Percentiles rank a stretch among this genome's conserved stretches.
Conservation (phyloP, 352 stramenopile species). For the Phytophthora capsici region DNA sequence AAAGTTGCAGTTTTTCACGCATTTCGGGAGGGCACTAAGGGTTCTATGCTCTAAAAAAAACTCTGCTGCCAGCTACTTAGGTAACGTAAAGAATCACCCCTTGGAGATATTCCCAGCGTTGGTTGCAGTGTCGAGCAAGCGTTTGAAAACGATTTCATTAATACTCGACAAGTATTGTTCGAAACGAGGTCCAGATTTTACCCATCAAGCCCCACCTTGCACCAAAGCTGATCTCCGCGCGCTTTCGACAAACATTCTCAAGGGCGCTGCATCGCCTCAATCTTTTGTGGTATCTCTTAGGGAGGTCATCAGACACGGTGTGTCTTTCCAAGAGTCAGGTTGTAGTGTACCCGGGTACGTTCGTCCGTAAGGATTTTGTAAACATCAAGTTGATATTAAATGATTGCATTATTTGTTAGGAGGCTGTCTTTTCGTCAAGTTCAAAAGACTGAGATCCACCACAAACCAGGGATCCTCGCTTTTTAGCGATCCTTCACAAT, state of each 20-base stretch:
- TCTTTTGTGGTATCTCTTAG: not conserved
- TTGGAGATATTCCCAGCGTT: slow-evolving; percentile 7
- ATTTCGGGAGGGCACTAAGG: slow-evolving; percentile 6
- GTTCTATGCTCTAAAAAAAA: slow-evolving; percentile 11
- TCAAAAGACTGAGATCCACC: slow-evolving; percentile 12
- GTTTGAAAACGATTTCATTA: slow-evolving; percentile 12
- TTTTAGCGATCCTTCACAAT: slow-evolving; percentile 5
- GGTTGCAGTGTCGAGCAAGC: not conserved
- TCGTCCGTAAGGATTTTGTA: too few relatives aligned
- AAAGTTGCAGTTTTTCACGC: slow-evolving; percentile 3
- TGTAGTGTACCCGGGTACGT: not conserved
- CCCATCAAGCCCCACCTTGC: slow-evolving; percentile 18
- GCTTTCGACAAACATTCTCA: not conserved
- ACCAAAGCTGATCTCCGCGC: not conserved
- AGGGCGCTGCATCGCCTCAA: not conserved
- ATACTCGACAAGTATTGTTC: not conserved
- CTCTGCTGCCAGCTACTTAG: slow-evolving; percentile 14
- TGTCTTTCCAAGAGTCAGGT: not conserved
- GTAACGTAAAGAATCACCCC: slow-evolving; percentile 20
- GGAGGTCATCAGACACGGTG: not conserved
- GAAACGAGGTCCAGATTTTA: not conserved
- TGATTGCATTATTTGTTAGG: not conserved
- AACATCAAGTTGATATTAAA: not conserved
- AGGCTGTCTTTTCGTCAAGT: slow-evolving; percentile 10
- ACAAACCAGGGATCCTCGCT: not conserved